phyloP scores from a whole-genome alignment of 768 basidiomycete genomes.

The Brasilioporus rufonigricans region DNA sequence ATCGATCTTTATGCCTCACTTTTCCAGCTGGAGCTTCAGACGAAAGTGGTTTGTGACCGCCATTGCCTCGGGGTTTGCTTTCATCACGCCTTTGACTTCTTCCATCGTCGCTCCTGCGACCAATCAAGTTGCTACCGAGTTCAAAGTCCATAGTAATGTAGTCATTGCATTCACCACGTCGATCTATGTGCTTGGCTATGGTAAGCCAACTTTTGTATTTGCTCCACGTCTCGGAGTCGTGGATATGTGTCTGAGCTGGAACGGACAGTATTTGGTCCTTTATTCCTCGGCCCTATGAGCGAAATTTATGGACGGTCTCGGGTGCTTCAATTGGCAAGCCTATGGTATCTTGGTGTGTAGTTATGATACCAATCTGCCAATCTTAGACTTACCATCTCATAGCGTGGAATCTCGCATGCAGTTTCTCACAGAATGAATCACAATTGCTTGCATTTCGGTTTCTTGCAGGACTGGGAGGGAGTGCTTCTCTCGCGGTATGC shows the following conservation, averaged over 20 bases:
- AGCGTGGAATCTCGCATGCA: conserved; percentile 64
- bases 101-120: conserved; percentile 73
- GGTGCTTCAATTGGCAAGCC: conserved; percentile 59
- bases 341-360: conserved; percentile 58
- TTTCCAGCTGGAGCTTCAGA: conserved; percentile 51
- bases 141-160: conserved; percentile 50
- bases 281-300: conserved; percentile 56
- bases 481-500: conserved; percentile 56
- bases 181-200: conserved; percentile 58
- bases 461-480: conserved; percentile 68
- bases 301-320: conserved; percentile 69
- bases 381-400: background rate
- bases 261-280: conserved; percentile 26
- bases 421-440: conserved; percentile 55
- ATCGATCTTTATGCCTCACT: background rate
- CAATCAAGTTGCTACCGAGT: conserved; percentile 45
- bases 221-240: too few species aligned
- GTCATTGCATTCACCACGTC: conserved; percentile 58
- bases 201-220: conserved; percentile 31
- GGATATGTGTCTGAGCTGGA: background rate
- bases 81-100: conserved; percentile 68
- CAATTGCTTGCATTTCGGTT: conserved; percentile 73
- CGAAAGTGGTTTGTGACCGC: conserved; percentile 64
- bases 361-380: background rate
- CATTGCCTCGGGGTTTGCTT: conserved; percentile 67